Evolutionary conservation across 805 yeast genomes (phyloP), one percentile per base, ranked within the genome.

Genomic region (Phaffomyces thermotolerans): DNA sequence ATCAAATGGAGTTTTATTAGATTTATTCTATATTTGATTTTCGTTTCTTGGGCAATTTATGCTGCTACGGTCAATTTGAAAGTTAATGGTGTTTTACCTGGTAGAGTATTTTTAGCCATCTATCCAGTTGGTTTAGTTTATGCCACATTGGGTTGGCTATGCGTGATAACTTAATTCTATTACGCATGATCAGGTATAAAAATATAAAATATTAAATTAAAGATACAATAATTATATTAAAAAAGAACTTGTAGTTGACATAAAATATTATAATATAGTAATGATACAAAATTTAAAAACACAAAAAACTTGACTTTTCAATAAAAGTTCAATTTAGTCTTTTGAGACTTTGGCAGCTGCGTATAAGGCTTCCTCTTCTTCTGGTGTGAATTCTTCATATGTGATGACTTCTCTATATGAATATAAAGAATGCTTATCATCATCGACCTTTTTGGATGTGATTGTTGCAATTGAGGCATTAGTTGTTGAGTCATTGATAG

Each of bases 61-160:
- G 77, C 84, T 7, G 84, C 84, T 6, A 68, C 72, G 18, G 68
- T 78, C 57, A 78, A 83, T 38, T 68, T 81, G 45, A 75, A 76
- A 53, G 67, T 63, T 36, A 75, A 81, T 23, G 88, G 88, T 2
- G 86, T 81, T 2, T 63, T 75, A 15, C 79, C 81, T 4, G 78
- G 81, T 4, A 64, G 86, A 46, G 73, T 78, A 9, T 64, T 78
- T 27, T 60, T 81, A 46, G 87, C 88, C 0, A 67, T 78, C 9
- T 81, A 78, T 51, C 89, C 89, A 0, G 78, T 82, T 24, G 81
- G 73, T 4, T 65, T 82, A 48, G 72, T 81, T 58, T 82, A 78
- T 57, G 69, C 78, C 6, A 73, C 78, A 5, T 59, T 81, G 39
- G 79, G 83, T 23, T 81, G 87, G 87, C 61, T 81, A 27, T 78